phyloP scores from a whole-genome alignment of 176 grass and related monocot genomes.

The Triticum turgidum region DNA sequence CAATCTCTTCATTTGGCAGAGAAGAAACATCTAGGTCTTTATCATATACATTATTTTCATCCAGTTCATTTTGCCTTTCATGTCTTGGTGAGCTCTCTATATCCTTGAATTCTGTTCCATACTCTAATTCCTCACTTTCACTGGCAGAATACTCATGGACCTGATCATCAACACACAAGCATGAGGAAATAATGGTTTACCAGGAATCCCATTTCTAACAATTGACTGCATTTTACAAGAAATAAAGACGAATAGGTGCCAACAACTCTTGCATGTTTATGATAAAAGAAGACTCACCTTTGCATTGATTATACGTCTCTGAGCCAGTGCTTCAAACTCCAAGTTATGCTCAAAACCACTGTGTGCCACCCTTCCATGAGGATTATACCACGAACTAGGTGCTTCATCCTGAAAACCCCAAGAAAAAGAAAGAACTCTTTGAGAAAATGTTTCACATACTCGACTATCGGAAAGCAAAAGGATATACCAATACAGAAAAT shows the following conservation, averaged over 20 bases:
- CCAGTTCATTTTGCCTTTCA: constrained; percentile 47
- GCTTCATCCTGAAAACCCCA: constrained; percentile 47
- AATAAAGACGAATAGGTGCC: constrained; percentile 8
- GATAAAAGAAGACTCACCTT: constrained; percentile 30
- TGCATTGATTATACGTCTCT: constrained; percentile 37
- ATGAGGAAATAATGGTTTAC: constrained; percentile 38
- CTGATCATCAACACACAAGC: constrained; percentile 25
- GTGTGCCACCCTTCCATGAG: constrained; percentile 20
- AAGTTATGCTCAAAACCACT: constrained; percentile 39
- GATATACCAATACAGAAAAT: neutral
- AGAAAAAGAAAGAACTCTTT: neutral
- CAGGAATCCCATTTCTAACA: constrained; percentile 27
- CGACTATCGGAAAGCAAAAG: neutral
- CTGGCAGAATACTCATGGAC: constrained; percentile 46
- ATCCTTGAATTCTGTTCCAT: constrained; percentile 57
- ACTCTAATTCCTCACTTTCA: constrained; percentile 54
- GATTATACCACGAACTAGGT: constrained; percentile 40
- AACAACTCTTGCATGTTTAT: neutral
- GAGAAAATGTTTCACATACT: neutral
- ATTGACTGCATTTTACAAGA: constrained; percentile 36
- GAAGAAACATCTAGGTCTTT: constrained; percentile 37
- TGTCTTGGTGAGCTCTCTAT: constrained; percentile 36
- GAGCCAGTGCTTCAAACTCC: constrained; percentile 48
- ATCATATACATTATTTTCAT: constrained; percentile 46
- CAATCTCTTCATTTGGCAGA: constrained; percentile 46